Base-by-base conservation (phyloP, 495 filamentous ascomycete genomes). In the Podospora pseudocomata region DNA sequence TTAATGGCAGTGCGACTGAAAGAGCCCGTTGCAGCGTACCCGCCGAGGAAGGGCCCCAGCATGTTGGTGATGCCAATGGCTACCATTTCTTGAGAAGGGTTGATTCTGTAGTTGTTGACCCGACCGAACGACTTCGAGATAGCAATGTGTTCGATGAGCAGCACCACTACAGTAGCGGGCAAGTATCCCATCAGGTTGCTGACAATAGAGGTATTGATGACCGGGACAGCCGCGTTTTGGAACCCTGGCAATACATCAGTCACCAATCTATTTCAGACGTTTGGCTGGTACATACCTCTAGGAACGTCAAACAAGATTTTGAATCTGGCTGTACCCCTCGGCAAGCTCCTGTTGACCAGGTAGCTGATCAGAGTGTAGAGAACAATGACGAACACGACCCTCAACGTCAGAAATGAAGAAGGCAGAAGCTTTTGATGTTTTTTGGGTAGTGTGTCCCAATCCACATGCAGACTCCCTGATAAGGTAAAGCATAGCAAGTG, bases 1-100 rank as follows among this genome's bases (percentile, higher is more conserved):
- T 98, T 97, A 82, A 99, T 98, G 28, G 95, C 95, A 59, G 95
- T 99, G 27, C 95, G 90, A 18, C 93, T 96, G 84, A 99, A 99
- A 15, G 96, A 98, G 5, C 95, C 95, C 30, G 95, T 99, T 0
- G 95, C 91, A 2, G 96, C 93, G 72, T 97, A 99, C 2, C 85
- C 95, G 67, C 95, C 95, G 6, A 99, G 87, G 81, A 99, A 97
- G 6, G 95, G 94, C 5, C 92, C 94, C 1, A 99, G 84, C 44
- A 98, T 82, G 76, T 99, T 99, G 20, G 89, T 91, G 9, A 98
- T 85, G 60, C 95, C 95, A 73, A 99, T 98, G 27, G 91, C 96
- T 27, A 99, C 90, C 80, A 99, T 87, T 73, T 99, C 95, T 76
- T 99, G 95, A 0, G 94, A 97, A 3, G 95, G 96, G 70, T 98